Percentiles rank a stretch among this genome's conserved stretches.
These are phyloP conservation scores for Phyllosticta paracitricarpa DNA, from an alignment of 2,329 filamentous ascomycete species.

Conservation along the genomic window DNA sequence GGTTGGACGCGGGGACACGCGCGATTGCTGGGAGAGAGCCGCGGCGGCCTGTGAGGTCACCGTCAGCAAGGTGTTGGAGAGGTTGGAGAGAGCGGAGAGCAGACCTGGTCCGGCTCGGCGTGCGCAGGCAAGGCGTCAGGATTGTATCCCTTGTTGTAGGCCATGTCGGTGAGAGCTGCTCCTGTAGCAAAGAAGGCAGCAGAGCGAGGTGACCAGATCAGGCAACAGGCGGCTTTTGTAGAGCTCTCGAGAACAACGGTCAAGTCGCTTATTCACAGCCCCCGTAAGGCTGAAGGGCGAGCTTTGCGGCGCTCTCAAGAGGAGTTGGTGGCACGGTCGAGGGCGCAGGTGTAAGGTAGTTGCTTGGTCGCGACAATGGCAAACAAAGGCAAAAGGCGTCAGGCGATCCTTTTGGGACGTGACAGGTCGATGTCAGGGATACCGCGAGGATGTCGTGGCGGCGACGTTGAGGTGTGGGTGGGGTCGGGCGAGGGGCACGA, in stretches of 20 bases:
- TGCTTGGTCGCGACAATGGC: slow-evolving; percentile 1
- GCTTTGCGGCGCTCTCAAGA: neutral
- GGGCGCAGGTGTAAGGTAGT: neutral
- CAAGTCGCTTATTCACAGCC: slow-evolving; percentile 4
- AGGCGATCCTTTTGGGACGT: neutral
- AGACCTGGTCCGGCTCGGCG: slow-evolving; percentile 63
- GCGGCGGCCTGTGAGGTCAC: slow-evolving; percentile 32
- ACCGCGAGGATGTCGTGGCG: neutral
- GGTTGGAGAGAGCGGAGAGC: slow-evolving; percentile 14
- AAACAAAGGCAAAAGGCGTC: neutral
- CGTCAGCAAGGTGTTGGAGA: slow-evolving; percentile 12
- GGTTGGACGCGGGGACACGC: slow-evolving; percentile 21
- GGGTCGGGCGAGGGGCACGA: slow-evolving; percentile 7
- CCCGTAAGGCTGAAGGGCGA: slow-evolving; percentile 8
- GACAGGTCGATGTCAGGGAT: slow-evolving; percentile 8
- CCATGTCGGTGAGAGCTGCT: slow-evolving; percentile 51
- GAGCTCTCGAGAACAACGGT: neutral
- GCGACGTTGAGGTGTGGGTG: slow-evolving; percentile 2
- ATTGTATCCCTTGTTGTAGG: slow-evolving; percentile 88
- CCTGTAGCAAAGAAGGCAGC: neutral
- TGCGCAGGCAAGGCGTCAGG: slow-evolving; percentile 91
- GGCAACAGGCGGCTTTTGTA: neutral
- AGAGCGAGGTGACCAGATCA: neutral
- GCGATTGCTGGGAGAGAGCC: slow-evolving; percentile 14
- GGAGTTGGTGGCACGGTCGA: slow-evolving; percentile 1